Evolutionary conservation across 176 grass and related monocot genomes (phyloP).

Genomic region (Rhynchospora tenuis): DNA sequence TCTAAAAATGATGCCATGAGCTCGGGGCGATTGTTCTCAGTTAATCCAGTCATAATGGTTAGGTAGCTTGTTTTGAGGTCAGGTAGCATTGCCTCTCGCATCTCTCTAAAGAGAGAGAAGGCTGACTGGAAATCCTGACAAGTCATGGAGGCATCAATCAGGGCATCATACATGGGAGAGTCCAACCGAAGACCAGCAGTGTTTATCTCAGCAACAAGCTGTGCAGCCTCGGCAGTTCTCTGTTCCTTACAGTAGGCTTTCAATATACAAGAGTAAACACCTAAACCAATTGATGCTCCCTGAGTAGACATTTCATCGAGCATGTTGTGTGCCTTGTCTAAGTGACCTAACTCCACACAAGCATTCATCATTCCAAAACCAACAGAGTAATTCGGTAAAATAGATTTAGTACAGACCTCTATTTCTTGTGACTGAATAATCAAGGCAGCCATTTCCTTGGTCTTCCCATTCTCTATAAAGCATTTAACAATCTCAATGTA

Average conservation of each 20-base stretch:
- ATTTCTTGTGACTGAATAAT: slow-evolving; percentile 78
- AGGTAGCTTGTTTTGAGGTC: slow-evolving; percentile 86
- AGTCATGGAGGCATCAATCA: slow-evolving; percentile 92
- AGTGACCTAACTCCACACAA: slow-evolving; percentile 63
- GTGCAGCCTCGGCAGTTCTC: slow-evolving; percentile 80
- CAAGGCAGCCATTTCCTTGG: slow-evolving; percentile 66
- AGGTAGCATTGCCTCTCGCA: slow-evolving; percentile 78
- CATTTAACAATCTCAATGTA: slow-evolving; percentile 51
- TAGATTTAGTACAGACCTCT: slow-evolving; percentile 34
- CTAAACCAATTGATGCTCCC: slow-evolving; percentile 64
- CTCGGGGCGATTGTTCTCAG: slow-evolving; percentile 79
- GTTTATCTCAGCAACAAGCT: slow-evolving; percentile 79
- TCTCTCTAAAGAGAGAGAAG: slow-evolving; percentile 90
- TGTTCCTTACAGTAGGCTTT: slow-evolving; percentile 94
- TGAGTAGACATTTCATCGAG: slow-evolving; percentile 81
- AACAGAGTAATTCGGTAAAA: slow-evolving; percentile 45
- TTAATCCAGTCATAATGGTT: slow-evolving; percentile 97
- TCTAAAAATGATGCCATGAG: slow-evolving; percentile 97
- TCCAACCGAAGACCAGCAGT: slow-evolving; percentile 62
- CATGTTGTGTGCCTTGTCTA: slow-evolving; percentile 81
- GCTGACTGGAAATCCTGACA: slow-evolving; percentile 89
- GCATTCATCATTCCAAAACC: slow-evolving; percentile 84
- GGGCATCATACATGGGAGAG: slow-evolving; percentile 66
- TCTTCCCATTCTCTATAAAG: slow-evolving; percentile 46
- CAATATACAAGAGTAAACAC: slow-evolving; percentile 79